These are phyloP conservation scores for Mucor irregularis DNA, from an alignment of 371 early-diverging fungal species.

Conservation along the genomic window DNA sequence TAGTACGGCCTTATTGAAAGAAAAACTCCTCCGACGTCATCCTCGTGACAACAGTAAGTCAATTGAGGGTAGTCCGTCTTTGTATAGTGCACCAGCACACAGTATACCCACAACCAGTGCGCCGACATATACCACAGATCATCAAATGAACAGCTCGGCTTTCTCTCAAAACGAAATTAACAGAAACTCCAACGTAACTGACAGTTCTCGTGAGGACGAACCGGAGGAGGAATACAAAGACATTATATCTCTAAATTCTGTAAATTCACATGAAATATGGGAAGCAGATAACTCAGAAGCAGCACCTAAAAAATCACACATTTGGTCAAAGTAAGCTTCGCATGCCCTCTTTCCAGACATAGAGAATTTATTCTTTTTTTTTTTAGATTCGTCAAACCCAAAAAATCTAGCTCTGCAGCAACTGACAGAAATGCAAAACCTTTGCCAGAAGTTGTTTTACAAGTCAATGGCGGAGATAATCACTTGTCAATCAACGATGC, in stretches of 20 bases:
- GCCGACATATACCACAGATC: background rate
- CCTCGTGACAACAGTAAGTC: conserved; percentile 20
- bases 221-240: conserved; percentile 5
- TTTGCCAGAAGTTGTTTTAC: background rate
- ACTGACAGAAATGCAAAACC: background rate
- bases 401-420: conserved; percentile 2
- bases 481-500: no score
- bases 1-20: conserved; percentile 46
- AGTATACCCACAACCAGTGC: no score
- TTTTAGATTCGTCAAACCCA: conserved; percentile 13
- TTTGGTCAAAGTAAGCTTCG: conserved; percentile 19
- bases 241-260: conserved; percentile 19
- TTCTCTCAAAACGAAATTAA: background rate
- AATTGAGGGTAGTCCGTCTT: conserved; percentile 2
- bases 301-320: background rate
- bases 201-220: conserved; percentile 16
- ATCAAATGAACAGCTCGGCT: background rate
- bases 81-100: background rate
- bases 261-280: conserved; percentile 15
- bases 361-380: no score
- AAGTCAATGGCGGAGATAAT: background rate
- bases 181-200: background rate
- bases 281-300: background rate
- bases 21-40: conserved; percentile 48
- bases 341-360: no score